Conservation (phyloP, 768 basidiomycete species). For the Mycena leptocephala region DNA sequence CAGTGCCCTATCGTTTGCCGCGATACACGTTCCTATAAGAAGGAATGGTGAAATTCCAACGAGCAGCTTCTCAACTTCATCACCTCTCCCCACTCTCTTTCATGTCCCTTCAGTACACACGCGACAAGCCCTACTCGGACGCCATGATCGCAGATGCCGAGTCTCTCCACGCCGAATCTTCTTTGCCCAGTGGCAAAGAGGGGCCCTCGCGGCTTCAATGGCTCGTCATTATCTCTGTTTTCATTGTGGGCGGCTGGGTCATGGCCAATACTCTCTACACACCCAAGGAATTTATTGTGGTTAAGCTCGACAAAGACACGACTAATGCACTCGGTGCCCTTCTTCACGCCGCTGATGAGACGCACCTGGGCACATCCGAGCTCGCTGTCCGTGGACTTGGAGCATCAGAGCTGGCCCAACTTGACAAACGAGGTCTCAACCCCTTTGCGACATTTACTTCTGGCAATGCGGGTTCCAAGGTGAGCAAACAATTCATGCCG, state of each 20-base stretch:
- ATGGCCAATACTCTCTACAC: no score
- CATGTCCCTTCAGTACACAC: neutral
- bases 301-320: no score
- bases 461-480: constrained; percentile 1
- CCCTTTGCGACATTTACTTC: no score
- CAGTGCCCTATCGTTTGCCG: no score
- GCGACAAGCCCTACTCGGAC: neutral
- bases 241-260: no score
- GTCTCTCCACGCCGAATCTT: neutral
- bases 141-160: neutral
- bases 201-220: neutral
- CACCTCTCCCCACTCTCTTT: no score
- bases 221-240: neutral
- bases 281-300: no score
- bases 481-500: neutral
- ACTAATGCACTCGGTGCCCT: no score
- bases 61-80: neutral
- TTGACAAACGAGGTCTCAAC: no score
- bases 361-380: neutral
- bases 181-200: neutral
- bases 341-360: neutral
- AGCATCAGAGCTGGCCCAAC: no score
- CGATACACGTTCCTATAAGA: no score
- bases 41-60: neutral
- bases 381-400: neutral